Base-by-base conservation (phyloP, 345 rosid species). In the Corchorus olitorius region DNA sequence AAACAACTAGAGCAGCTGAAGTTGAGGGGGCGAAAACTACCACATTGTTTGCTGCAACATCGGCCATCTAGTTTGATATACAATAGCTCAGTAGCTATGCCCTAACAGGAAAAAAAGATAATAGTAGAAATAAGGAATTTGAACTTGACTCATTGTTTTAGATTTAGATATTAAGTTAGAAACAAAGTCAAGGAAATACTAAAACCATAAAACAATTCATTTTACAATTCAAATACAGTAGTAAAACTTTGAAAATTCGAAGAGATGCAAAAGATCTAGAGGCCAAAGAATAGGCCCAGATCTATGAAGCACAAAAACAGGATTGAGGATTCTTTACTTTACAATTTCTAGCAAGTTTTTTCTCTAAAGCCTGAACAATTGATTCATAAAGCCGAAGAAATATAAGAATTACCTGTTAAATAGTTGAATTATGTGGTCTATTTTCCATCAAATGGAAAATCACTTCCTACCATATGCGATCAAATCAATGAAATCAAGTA, bases 31-130 rank as follows among this genome's bases (percentile, higher is more conserved):
- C 27, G 27, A 27, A 59, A 2, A 19, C 9, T 43, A 73, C 76
- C 48, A 12, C 34, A 27, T 74, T 74, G 43, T 74, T 74, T 60
- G 46, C 33, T 8, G 58, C 68, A 74, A 61, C 76, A n/a, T 74
- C 68, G 0, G 69, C 16, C 76, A 74, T 74, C 46, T 48, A 22
- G 66, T 61, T 61, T n/a, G 39, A 56, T 3, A 71, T 34, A 34
- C 58, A 61, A 61, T 16, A 46, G 59, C 45, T 17, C 59, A 45
- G 33, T 60, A 55, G 49, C 12, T 39, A 74, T 14, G 1, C 41
- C 43, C 54, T 19, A 72, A 58, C 50, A 41, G 41, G 43, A 39
- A 39, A 43, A 58, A 9, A 37, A 1, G 54, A n/a, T 4, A 14
- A 53, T 13, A 53, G 3, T 13, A 53, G 15, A 53, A 53, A 13